Conservation (phyloP, 331 rosid genomes). For the Ulmus americana region DNA sequence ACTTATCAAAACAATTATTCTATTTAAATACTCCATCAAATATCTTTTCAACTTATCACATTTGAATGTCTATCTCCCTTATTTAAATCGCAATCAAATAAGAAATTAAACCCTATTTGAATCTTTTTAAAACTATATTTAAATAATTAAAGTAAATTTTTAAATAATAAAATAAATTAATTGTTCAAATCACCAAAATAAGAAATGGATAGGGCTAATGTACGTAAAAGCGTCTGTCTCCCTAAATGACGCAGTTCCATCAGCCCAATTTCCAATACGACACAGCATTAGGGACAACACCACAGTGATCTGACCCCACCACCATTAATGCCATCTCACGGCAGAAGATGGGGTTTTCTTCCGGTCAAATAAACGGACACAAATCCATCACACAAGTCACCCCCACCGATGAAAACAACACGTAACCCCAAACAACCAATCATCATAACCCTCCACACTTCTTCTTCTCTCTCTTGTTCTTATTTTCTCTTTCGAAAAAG, state of each 20-base stretch:
- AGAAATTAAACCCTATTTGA: no score
- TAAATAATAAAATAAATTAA: no score
- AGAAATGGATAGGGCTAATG: no score
- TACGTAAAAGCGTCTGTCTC: slow-evolving; percentile 30
- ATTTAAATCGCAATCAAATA: no score
- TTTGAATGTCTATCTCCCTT: no score
- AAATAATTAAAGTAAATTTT: no score
- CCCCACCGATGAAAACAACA: not conserved
- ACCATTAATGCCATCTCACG: slow-evolving; percentile 16
- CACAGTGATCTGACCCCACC: slow-evolving; percentile 14
- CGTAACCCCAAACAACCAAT: slow-evolving; percentile 4
- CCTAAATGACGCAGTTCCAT: slow-evolving; percentile 35
- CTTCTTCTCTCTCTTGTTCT: no score
- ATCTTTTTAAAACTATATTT: not conserved
- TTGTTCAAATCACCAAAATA: no score
- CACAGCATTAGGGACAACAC: slow-evolving; percentile 3
- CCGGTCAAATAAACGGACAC: slow-evolving; percentile 15
- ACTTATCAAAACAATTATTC: no score
- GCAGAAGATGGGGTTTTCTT: not conserved
- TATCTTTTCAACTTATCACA: no score
- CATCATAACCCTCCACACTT: slow-evolving; percentile 5
- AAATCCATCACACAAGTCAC: slow-evolving; percentile 8
- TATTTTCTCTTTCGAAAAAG: slow-evolving; percentile 21
- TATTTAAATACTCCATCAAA: no score
- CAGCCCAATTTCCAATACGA: slow-evolving; percentile 33